These are phyloP conservation scores for Helminthosporium solani DNA, from an alignment of 2,329 filamentous ascomycete genomes.

Conservation along the genomic window DNA sequence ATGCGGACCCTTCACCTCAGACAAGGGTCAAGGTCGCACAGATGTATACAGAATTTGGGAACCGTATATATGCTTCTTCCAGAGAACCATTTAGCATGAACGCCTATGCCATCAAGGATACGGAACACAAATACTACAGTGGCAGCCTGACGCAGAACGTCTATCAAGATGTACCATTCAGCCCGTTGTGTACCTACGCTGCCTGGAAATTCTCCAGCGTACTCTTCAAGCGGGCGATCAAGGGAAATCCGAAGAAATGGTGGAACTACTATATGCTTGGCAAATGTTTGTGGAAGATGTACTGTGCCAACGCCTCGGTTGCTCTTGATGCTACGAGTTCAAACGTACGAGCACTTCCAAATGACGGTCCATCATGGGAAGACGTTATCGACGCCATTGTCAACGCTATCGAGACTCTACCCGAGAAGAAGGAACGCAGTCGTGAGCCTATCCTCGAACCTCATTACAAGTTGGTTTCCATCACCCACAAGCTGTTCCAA, in stretches of 20 bases:
- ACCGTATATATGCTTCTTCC: conserved; percentile 67
- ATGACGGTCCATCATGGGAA: conserved; percentile 32
- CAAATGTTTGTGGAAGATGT: conserved; percentile 75
- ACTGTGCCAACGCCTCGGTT: conserved; percentile 47
- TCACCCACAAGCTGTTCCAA: conserved; percentile 77
- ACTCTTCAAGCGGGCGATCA: conserved; percentile 61
- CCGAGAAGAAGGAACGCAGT: conserved; percentile 61
- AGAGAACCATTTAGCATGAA: conserved; percentile 68
- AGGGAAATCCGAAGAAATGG: conserved; percentile 63
- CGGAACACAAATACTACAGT: conserved; percentile 63
- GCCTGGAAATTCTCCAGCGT: conserved; percentile 66
- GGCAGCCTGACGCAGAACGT: conserved; percentile 49
- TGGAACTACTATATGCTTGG: conserved; percentile 68
- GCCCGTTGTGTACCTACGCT: conserved; percentile 58
- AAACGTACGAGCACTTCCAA: conserved; percentile 26
- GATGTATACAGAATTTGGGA: conserved; percentile 68
- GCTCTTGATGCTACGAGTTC: conserved; percentile 33
- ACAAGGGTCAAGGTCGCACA: conserved; percentile 61
- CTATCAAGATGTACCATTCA: conserved; percentile 59
- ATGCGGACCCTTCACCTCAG: conserved; percentile 55
- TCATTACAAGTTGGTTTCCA: conserved; percentile 84
- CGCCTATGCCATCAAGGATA: conserved; percentile 60
- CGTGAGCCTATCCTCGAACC: conserved; percentile 83
- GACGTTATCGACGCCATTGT: conserved; percentile 59
- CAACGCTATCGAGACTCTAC: conserved; percentile 61